phyloP scores from a whole-genome alignment of 768 basidiomycete species.

The Pleurotus pulmonarius region DNA sequence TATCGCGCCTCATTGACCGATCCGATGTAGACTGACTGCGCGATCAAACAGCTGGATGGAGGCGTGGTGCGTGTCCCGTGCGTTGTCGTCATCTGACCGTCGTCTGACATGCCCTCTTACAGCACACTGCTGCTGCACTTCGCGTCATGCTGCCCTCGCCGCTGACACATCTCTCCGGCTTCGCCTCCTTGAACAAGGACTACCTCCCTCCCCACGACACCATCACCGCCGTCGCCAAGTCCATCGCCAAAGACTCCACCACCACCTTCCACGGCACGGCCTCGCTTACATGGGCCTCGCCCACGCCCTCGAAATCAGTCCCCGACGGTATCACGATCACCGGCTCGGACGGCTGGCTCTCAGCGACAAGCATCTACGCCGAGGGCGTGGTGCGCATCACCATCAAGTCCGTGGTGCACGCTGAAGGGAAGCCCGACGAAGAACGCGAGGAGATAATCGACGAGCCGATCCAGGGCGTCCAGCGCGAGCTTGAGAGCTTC shows the following conservation, averaged over 20 bases:
- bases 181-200: slow-evolving; percentile 65
- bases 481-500: slow-evolving; percentile 56
- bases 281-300: slow-evolving; percentile 62
- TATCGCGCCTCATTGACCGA: slow-evolving; percentile 8
- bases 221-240: slow-evolving; percentile 50
- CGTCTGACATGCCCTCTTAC: slow-evolving; percentile 5
- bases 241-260: slow-evolving; percentile 30
- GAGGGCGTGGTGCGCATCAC: slow-evolving; percentile 30
- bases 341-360: slow-evolving; percentile 61
- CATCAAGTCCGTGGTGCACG: slow-evolving; percentile 33
- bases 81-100: neutral
- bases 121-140: slow-evolving; percentile 69
- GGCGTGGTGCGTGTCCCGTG: slow-evolving; percentile 55
- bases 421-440: slow-evolving; percentile 35
- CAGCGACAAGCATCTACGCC: slow-evolving; percentile 30
- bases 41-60: slow-evolving; percentile 56
- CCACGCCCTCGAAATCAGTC: slow-evolving; percentile 35
- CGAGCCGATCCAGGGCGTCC: slow-evolving; percentile 46
- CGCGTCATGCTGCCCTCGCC: slow-evolving; percentile 54
- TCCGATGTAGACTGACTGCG: slow-evolving; percentile 2
- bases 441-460: slow-evolving; percentile 53
- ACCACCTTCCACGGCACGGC: slow-evolving; percentile 49
- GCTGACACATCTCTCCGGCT: slow-evolving; percentile 55
- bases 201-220: slow-evolving; percentile 81
- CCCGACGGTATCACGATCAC: slow-evolving; percentile 47